Percentiles rank a stretch among this genome's conserved stretches.
These are phyloP conservation scores for Byssothecium circinans DNA, from an alignment of 2,329 filamentous ascomycete genomes.

Conservation along the genomic window DNA sequence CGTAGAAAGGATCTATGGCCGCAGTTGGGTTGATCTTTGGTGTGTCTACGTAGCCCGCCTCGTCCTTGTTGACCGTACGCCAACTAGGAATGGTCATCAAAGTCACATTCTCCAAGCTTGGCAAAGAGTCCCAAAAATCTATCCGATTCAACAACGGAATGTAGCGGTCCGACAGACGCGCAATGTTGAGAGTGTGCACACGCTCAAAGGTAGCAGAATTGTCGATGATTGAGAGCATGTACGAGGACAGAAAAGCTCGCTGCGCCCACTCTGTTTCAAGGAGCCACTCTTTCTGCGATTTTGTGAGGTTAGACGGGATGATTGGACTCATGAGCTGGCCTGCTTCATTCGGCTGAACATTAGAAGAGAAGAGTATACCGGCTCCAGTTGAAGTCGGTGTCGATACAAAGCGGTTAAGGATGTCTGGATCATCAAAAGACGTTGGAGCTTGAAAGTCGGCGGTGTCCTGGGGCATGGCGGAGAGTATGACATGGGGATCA, in stretches of 20 bases:
- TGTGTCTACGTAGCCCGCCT: constrained; percentile 55
- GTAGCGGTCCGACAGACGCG: constrained; percentile 65
- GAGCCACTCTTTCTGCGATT: constrained; percentile 68
- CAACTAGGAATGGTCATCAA: constrained; percentile 68
- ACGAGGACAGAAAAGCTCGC: constrained; percentile 67
- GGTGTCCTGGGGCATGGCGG: constrained; percentile 25
- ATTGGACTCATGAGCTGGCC: constrained; percentile 40
- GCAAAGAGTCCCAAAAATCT: constrained; percentile 65
- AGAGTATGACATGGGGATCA: constrained; percentile 30
- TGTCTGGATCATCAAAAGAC: constrained; percentile 25
- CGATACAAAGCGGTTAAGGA: constrained; percentile 22
- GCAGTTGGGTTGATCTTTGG: constrained; percentile 53
- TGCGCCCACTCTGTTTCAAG: constrained; percentile 71
- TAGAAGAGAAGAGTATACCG: constrained; percentile 41
- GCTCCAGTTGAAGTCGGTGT: constrained; percentile 14
- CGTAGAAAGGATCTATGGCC: constrained; percentile 56
- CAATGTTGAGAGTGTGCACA: constrained; percentile 63
- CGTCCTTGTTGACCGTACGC: constrained; percentile 59
- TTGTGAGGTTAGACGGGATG: constrained; percentile 60
- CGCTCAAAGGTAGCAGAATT: constrained; percentile 57
- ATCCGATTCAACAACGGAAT: constrained; percentile 57
- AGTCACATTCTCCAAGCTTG: constrained; percentile 57
- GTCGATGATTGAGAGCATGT: constrained; percentile 65
- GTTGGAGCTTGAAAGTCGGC: constrained; percentile 19
- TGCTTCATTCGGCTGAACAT: constrained; percentile 22